These are phyloP conservation scores for Hamigera avellanea DNA, from an alignment of 495 filamentous ascomycete genomes.

Conservation along the genomic window DNA sequence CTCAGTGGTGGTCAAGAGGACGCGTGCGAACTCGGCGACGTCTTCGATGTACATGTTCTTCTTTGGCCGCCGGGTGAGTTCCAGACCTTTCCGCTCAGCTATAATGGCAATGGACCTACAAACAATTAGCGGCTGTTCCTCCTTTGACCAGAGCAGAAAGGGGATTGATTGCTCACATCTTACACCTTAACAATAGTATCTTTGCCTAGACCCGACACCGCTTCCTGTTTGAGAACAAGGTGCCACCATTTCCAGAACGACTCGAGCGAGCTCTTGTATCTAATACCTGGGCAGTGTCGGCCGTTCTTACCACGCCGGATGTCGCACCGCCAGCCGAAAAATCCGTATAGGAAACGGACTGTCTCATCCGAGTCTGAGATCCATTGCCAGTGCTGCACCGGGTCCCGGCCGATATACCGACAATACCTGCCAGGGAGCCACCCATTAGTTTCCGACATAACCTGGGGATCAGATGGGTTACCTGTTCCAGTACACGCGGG, in stretches of 20 bases:
- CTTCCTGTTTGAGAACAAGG: conserved; percentile 15
- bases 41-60: conserved; percentile 25
- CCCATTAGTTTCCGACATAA: no score
- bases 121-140: no score
- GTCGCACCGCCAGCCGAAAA: conserved; percentile 9
- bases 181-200: conserved; percentile 1
- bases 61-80: conserved; percentile 1
- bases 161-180: not conserved
- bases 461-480: not conserved
- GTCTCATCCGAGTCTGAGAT: conserved; percentile 19
- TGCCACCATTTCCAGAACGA: conserved; percentile 28
- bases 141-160: no score
- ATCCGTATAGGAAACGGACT: conserved; percentile 16
- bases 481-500: conserved; percentile 15
- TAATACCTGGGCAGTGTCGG: conserved; percentile 15
- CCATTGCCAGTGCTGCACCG: conserved; percentile 10
- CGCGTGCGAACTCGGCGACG: conserved; percentile 17
- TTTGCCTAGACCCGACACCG: not conserved
- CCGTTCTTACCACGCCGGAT: conserved; percentile 11
- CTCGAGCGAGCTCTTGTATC: conserved; percentile 21
- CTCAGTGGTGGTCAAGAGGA: conserved; percentile 21
- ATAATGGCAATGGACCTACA: conserved; percentile 1
- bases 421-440: conserved; percentile 12
- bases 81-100: conserved; percentile 1
- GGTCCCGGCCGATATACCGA: conserved; percentile 9